Evolutionary conservation across 257 asterid species (phyloP).

Genomic region (Nicotiana noctiflora): DNA sequence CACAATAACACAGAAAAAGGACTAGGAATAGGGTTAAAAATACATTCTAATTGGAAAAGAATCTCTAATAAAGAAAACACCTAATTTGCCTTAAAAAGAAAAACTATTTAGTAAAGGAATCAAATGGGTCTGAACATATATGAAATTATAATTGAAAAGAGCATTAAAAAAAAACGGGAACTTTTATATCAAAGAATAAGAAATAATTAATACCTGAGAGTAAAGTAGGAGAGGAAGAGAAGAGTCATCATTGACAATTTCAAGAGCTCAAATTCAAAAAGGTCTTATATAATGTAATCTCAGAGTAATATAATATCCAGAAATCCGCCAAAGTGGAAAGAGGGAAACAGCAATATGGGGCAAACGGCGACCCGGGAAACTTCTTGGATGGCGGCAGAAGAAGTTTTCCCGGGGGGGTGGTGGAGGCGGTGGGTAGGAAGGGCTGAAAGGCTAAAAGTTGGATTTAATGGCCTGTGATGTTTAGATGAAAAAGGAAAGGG

Average conservation of each 20-base stretch:
- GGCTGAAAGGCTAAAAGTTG: not conserved
- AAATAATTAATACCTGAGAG: constrained; percentile 13
- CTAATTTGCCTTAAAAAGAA: not conserved
- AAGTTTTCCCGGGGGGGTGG: not conserved
- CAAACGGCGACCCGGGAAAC: constrained; percentile 5
- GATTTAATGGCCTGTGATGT: not conserved
- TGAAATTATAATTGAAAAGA: not conserved
- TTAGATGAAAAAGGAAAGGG: not conserved
- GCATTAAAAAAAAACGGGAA: not conserved
- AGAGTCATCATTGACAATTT: constrained; percentile 23
- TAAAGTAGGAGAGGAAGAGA: constrained; percentile 9
- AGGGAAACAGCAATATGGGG: not conserved
- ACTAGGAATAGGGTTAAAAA: not conserved
- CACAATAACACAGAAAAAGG: not conserved
- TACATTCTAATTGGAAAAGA: not conserved
- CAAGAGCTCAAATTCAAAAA: not conserved
- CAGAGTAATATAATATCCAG: not conserved
- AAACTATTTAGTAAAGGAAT: not conserved
- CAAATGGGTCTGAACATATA: not conserved
- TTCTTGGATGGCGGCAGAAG: not conserved
- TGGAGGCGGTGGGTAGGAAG: not conserved
- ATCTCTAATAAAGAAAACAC: not conserved
- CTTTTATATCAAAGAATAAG: not conserved
- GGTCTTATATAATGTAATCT: not conserved
- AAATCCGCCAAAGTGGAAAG: not conserved